Conservation (phyloP, 257 asterid species). For the Primulina eburnea region DNA sequence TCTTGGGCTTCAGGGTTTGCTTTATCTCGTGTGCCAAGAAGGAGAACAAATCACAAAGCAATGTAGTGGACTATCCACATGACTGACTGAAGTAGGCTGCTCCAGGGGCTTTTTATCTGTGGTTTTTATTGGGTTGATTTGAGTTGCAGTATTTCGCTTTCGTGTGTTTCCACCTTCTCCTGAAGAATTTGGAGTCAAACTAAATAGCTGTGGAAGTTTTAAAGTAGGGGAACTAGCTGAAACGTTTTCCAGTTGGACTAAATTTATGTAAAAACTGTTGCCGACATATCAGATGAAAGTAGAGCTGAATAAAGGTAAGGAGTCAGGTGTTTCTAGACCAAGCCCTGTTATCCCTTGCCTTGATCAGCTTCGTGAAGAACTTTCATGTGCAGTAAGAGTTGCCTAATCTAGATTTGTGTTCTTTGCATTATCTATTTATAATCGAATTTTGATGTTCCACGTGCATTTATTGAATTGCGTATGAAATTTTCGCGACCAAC, state of each 20-base stretch:
- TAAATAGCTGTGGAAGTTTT: conserved; percentile 92
- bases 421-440: conserved; percentile 19
- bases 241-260: conserved; percentile 72
- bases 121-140: conserved; percentile 48
- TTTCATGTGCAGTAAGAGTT: conserved; percentile 82
- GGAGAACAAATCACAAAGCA: conserved; percentile 47
- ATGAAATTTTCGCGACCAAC: too few species aligned
- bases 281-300: background rate
- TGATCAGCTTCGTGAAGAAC: conserved; percentile 90
- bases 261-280: too few species aligned
- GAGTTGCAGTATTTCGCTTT: conserved; percentile 61
- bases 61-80: conserved; percentile 44
- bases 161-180: conserved; percentile 76
- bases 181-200: conserved; percentile 81
- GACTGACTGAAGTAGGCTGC: conserved; percentile 42
- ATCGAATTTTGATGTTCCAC: too few species aligned
- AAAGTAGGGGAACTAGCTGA: conserved; percentile 74
- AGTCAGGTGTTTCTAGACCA: conserved; percentile 35
- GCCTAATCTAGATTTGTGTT: background rate
- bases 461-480: too few species aligned
- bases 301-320: conserved; percentile 32
- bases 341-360: conserved; percentile 63
- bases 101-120: conserved; percentile 51
- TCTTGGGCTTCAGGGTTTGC: too few species aligned
- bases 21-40: background rate